These are phyloP conservation scores for Pseudozyma tsukubaensis DNA, from an alignment of 1,284 basidiomycete species.

Conservation along the genomic window DNA sequence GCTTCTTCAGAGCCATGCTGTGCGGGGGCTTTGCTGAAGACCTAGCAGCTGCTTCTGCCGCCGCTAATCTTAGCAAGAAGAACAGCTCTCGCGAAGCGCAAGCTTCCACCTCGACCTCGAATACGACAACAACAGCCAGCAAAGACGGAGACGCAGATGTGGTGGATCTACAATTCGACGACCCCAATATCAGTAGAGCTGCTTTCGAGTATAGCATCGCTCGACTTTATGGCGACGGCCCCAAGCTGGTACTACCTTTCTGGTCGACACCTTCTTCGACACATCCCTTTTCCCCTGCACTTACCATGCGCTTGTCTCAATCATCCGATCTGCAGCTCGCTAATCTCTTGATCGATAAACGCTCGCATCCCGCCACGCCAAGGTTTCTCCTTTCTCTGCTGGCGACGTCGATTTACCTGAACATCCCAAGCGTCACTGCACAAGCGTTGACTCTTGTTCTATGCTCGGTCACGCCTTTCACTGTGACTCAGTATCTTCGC, in stretches of 20 bases:
- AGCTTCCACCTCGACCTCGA: background rate
- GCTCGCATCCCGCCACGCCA: conserved; percentile 79
- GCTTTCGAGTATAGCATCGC: conserved; percentile 64
- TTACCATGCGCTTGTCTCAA: conserved; percentile 71
- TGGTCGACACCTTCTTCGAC: conserved; percentile 52
- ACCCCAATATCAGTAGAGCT: conserved; percentile 61
- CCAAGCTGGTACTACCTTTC: conserved; percentile 54
- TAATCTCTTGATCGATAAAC: conserved; percentile 41
- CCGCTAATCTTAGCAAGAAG: conserved; percentile 37
- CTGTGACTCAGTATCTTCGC: conserved; percentile 80
- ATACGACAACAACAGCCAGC: conserved; percentile 1
- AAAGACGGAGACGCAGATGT: conserved; percentile 27
- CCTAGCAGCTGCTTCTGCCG: conserved; percentile 39
- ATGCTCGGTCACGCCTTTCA: conserved; percentile 81
- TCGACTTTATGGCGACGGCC: conserved; percentile 59
- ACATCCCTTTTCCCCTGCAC: conserved; percentile 75
- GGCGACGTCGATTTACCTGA: conserved; percentile 86
- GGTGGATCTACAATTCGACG: conserved; percentile 55
- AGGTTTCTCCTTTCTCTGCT: conserved; percentile 85
- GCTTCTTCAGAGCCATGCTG: conserved; percentile 63
- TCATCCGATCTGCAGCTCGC: conserved; percentile 71
- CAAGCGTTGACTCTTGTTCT: conserved; percentile 80
- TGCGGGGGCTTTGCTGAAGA: conserved; percentile 58
- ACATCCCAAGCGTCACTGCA: conserved; percentile 80
- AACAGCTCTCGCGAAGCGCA: conserved; percentile 20